Evolutionary conservation across 2,329 filamentous ascomycete species (phyloP), one percentile per base, ranked within the genome.

Genomic region (Dactylellina parvicollis): DNA sequence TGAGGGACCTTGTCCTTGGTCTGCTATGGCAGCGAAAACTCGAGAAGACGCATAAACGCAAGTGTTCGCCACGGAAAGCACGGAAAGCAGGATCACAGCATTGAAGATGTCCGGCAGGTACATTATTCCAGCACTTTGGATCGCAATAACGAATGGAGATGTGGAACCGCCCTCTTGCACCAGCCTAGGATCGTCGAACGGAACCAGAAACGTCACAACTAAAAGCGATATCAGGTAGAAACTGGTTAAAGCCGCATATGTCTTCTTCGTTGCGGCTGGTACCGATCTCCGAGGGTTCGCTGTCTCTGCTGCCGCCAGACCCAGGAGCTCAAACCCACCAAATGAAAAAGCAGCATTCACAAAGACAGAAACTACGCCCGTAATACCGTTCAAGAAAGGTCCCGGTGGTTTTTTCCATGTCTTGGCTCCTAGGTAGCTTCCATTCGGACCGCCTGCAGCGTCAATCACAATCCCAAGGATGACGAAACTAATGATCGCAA

Each of bases 51-150:
- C 84, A 66, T 83, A 86, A 2, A 83, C 82, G 30, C 54, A 66
- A 26, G 69, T 66, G 22, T 87, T 87, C 77, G 85, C 86, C 38
- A 88, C 86, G 32, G 83, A 85, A 52, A 88, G 80, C 30, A 88
- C 86, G 1, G 86, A 85, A 44, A 88, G 83, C 54, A 88, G 82
- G 76, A 90, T 87, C 56, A 89, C 84, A 10, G 84, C 87, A 79
- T 90, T 90, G 83, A 90, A 88, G 75, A 90, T 85, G 24, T 83
- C 85, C 20, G 87, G 86, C 14, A 90, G 83, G 3, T 85, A 85
- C 3, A 80, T 78, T 40, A 91, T 85, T 42, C 87, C 86, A 5
- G 87, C 87, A 70, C 87, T 83, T 73, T 85, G 80, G 70, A 87
- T 87, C 26, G 86, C 86, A 76, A 91, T 86, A 70, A 90, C 88